Evolutionary conservation across 441 rosid genomes (phyloP).

Genomic region (Isatis lusitanica): DNA sequence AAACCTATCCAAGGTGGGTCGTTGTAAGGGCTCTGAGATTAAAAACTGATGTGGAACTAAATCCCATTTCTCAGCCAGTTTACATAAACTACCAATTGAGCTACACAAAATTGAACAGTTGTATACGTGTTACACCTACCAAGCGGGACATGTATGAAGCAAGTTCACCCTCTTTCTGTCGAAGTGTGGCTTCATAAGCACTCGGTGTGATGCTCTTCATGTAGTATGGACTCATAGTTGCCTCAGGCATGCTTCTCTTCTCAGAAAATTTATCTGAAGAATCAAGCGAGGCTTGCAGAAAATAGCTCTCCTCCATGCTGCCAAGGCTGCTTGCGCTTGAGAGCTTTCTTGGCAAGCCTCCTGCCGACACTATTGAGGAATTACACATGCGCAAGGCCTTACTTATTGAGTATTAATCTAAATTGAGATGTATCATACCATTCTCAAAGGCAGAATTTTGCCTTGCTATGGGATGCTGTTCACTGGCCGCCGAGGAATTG

Average conservation of each 20-base stretch:
- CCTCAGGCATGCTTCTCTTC: conserved; percentile 68
- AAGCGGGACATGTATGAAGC: conserved; percentile 95
- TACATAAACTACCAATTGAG: conserved; percentile 21
- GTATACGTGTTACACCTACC: conserved; percentile 48
- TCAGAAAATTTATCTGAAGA: conserved; percentile 73
- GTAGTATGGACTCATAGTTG: conserved; percentile 70
- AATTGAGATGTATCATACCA: conserved; percentile 47
- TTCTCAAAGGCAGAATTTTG: conserved; percentile 67
- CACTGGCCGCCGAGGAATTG: conserved; percentile 54
- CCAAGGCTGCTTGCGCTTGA: conserved; percentile 87
- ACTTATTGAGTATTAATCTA: conserved; percentile 7
- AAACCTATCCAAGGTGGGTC: conserved; percentile 19
- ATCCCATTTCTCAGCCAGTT: conserved; percentile 17
- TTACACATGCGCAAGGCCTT: conserved; percentile 21
- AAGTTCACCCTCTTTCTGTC: conserved; percentile 98
- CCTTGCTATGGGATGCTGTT: conserved; percentile 57
- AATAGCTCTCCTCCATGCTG: conserved; percentile 97
- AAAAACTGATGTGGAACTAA: conserved; percentile 11
- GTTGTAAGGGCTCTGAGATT: neutral
- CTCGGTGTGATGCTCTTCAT: conserved; percentile 92
- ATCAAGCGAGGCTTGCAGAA: conserved; percentile 90
- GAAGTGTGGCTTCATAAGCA: conserved; percentile 90
- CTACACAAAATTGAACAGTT: neutral
- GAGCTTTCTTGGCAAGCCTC: conserved; percentile 66
- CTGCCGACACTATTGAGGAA: conserved; percentile 45